Base-by-base conservation (phyloP, 345 rosid genomes). In the Hibiscus syriacus region DNA sequence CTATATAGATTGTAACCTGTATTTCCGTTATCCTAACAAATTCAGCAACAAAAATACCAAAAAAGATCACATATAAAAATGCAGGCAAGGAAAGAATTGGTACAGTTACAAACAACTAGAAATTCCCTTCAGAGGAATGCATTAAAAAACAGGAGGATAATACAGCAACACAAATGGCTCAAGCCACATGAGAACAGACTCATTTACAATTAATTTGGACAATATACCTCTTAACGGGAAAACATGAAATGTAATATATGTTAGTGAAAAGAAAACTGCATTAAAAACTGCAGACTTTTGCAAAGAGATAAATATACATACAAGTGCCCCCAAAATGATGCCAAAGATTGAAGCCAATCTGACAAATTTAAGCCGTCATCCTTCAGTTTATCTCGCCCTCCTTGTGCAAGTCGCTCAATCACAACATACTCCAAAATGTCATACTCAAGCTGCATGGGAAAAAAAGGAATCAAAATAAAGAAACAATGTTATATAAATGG, bases 241-340 rank as follows among this genome's bases (percentile, higher is more conserved):
- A 68, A 52, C 12, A 55, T 6, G 34, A 68, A 23, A 55, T 39
- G 23, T 34, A 32, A 22, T n/a, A 36, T 55, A 68, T 55, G 38
- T 53, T 36, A 6, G 2, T 11, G 16, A 5, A 26, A 20, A 60
- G 25, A 39, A 30, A 36, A 53, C 27, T 11, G 46, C 17, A n/a
- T 23, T 14, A 71, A 57, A 49, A 38, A 11, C 36, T 11, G 41
- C 14, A 67, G 68, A 77, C 55, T 43, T 32, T 64, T 30, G 52
- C 20, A 58, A 82, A 69, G 77, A 43, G 81, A 60, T 74, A 67
- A 75, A 3, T 74, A 73, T 43, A 89, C 99, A 70, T 89, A 94
- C 99, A 95, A 84, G 85, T 92, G 99, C 78, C 99, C 99, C 99
- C 98, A 95, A 79, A 95, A 95, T 38, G 99, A 95, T 63, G 99